phyloP scores from a whole-genome alignment of 1,284 basidiomycete genomes.

The Agroathelia rolfsii region DNA sequence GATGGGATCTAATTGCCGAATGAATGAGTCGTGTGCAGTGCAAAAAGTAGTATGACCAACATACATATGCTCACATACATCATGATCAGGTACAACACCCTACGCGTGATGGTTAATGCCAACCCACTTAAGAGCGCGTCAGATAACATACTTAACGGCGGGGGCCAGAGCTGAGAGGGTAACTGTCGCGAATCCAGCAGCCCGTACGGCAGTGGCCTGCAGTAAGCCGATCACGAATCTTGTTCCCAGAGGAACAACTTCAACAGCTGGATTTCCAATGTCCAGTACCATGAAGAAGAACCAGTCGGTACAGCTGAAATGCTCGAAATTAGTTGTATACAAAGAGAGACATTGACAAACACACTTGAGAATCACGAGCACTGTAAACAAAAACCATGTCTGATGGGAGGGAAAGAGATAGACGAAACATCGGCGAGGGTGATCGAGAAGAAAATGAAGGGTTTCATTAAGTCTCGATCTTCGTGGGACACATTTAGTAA shows the following conservation, averaged over 20 bases:
- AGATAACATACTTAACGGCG: conserved; percentile 65
- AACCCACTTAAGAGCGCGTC: background rate
- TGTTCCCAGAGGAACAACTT: conserved; percentile 59
- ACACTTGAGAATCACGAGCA: conserved; percentile 64
- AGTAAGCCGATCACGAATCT: conserved; percentile 58
- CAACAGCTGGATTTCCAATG: conserved; percentile 69
- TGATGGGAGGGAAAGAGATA: conserved; percentile 94
- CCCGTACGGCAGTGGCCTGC: conserved; percentile 75
- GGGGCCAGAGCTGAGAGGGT: conserved; percentile 67
- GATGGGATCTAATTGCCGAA: conserved; percentile 48
- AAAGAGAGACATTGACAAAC: conserved; percentile 14
- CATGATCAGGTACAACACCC: conserved; percentile 81
- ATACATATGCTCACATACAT: conserved; percentile 78
- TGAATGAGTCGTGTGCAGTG: conserved; percentile 1
- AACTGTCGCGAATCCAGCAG: conserved; percentile 81
- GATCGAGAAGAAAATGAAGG: conserved; percentile 86
- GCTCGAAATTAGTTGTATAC: conserved; percentile 7
- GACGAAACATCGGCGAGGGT: conserved; percentile 92
- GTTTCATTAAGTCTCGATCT: conserved; percentile 68
- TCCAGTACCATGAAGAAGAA: conserved; percentile 84
- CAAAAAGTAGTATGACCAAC: conserved; percentile 2
- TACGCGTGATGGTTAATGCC: conserved; percentile 17
- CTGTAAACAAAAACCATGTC: conserved; percentile 81
- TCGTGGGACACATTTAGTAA: conserved; percentile 54
- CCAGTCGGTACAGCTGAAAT: conserved; percentile 71